Evolutionary conservation across 2,329 filamentous ascomycete genomes (phyloP).

Genomic region (Trichoderma cornu-damae): DNA sequence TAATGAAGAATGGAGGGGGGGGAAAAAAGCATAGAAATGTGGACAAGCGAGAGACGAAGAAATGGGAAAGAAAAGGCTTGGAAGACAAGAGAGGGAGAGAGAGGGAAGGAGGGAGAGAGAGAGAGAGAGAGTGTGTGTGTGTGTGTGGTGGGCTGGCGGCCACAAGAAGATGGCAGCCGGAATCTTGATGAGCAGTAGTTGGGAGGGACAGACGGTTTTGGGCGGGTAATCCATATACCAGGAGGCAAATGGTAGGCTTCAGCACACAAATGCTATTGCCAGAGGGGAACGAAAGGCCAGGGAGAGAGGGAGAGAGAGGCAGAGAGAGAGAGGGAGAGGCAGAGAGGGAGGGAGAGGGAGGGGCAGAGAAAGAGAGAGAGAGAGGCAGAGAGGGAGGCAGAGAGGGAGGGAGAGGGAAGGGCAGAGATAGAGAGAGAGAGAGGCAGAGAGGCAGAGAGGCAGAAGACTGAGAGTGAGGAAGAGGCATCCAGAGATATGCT

Average conservation of each 20-base stretch:
- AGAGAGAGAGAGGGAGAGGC: neutral
- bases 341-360: neutral
- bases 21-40: neutral
- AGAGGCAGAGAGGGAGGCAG: neutral
- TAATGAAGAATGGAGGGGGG: neutral
- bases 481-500: conserved; percentile 19
- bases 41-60: neutral
- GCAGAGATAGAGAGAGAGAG: neutral
- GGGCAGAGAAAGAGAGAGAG: neutral
- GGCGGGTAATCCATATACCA: no score
- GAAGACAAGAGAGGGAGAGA: neutral
- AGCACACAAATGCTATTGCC: no score
- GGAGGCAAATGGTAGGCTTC: no score
- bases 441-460: neutral
- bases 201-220: no score
- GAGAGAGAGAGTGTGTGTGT: neutral
- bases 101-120: neutral
- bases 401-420: neutral
- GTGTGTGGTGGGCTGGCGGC: no score
- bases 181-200: no score
- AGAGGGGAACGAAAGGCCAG: neutral
- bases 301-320: neutral
- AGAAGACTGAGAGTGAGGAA: neutral
- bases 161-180: no score
- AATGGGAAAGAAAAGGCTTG: neutral